Evolutionary conservation across 2,329 filamentous ascomycete species (phyloP).

Genomic region (Xylaria sp.): DNA sequence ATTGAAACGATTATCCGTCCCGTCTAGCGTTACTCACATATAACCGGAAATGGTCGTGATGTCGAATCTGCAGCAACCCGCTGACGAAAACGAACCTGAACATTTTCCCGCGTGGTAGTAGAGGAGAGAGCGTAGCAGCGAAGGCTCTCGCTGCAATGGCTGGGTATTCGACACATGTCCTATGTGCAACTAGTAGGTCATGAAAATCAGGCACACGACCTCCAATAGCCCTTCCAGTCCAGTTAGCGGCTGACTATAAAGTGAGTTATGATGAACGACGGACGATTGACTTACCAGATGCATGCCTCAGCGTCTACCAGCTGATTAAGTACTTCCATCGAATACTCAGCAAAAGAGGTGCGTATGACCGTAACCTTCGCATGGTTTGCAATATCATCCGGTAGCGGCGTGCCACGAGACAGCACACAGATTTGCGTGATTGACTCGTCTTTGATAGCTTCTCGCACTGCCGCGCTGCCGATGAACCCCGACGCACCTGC

Average conservation of each 20-base stretch:
- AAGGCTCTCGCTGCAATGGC: constrained; percentile 70
- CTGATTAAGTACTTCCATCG: constrained; percentile 57
- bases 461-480: constrained; percentile 63
- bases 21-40: constrained; percentile 53
- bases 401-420: constrained; percentile 57
- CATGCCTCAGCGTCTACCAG: constrained; percentile 66
- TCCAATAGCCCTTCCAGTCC: constrained; percentile 53
- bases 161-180: constrained; percentile 48
- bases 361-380: constrained; percentile 62
- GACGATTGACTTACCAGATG: constrained; percentile 67
- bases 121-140: constrained; percentile 47
- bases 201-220: not conserved
- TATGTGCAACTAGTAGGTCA: no score
- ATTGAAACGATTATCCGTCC: constrained; percentile 38
- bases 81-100: constrained; percentile 60
- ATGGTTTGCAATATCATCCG: constrained; percentile 55
- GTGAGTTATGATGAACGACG: not conserved
- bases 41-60: constrained; percentile 50
- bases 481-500: constrained; percentile 52
- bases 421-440: constrained; percentile 65
- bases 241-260: not conserved
- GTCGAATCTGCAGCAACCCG: constrained; percentile 50
- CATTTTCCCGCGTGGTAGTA: constrained; percentile 46
- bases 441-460: constrained; percentile 60
- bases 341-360: constrained; percentile 63